phyloP scores from a whole-genome alignment of 495 filamentous ascomycete genomes.

The Letharia lupina region DNA sequence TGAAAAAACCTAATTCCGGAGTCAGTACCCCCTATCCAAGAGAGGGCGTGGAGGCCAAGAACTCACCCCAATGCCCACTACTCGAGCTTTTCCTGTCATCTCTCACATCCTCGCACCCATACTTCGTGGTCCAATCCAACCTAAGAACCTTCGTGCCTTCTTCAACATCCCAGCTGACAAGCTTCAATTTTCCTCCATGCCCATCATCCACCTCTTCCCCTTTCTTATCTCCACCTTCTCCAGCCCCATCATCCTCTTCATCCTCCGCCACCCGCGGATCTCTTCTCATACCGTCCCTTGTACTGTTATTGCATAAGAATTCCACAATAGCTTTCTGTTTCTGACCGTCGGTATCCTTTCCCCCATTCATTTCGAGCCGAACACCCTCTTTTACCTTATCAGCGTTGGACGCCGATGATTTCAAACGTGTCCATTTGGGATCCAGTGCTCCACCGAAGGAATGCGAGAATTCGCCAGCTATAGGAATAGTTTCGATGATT shows the following conservation, averaged over 20 bases:
- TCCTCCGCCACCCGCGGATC: conserved; percentile 30
- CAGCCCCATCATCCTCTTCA: conserved; percentile 23
- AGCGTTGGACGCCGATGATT: conserved; percentile 43
- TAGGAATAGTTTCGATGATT: conserved; percentile 50
- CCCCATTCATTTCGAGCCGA: conserved; percentile 60
- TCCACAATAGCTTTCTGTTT: conserved; percentile 63
- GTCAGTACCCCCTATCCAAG: background rate
- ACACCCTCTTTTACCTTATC: conserved; percentile 63
- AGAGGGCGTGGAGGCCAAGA: background rate
- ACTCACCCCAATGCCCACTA: conserved; percentile 51
- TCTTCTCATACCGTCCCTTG: conserved; percentile 23
- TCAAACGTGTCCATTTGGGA: conserved; percentile 54
- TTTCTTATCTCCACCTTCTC: conserved; percentile 27
- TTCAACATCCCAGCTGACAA: conserved; percentile 56
- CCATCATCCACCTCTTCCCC: conserved; percentile 31
- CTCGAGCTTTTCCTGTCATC: conserved; percentile 29
- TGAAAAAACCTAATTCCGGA: conserved; percentile 59
- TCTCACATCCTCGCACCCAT: conserved; percentile 67
- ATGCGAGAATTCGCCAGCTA: conserved; percentile 59
- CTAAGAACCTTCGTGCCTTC: conserved; percentile 49
- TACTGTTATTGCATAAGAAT: conserved; percentile 55
- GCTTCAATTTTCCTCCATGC: conserved; percentile 53
- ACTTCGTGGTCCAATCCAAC: conserved; percentile 77
- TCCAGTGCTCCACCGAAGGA: conserved; percentile 49
- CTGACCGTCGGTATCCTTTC: conserved; percentile 40